Evolutionary conservation across 495 filamentous ascomycete genomes (phyloP), one percentile per base, ranked within the genome.

Genomic region (Geoglossum glabrum): DNA sequence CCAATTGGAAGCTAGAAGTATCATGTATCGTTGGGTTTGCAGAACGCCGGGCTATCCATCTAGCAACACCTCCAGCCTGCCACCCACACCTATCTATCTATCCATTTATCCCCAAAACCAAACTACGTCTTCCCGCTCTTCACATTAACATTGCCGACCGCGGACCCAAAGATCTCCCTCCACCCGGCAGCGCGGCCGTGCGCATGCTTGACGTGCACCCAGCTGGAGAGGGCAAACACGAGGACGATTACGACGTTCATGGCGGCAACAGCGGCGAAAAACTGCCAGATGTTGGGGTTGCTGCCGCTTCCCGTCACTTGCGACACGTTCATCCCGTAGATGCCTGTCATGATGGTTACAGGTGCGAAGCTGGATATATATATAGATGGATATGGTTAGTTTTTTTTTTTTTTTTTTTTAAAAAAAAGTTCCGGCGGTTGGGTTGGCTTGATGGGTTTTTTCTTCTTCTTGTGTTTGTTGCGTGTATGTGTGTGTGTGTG

Each of bases 301-400:
- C 58, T 52, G 40, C 25, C 40, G 25, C 23, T 45, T 15, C 63
- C 61, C 6, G 60, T 60, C 15, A 66, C 63, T 46, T 66, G 49
- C 0, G 61, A 58, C 15, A 66, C 64, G 40, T 66, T 66, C 64
- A 66, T 66, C 21, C 64, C 64, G 34, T 65, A 66, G 34, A 65
- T 38, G 31, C 63, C 63, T 8, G 59, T 55, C 17, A 66, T 60
- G 26, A 66, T 58, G 8, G 64, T 61, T n/a, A 66, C 38, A 15
- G 64, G 64, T 23, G 60, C 63, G 52, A 66, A 66, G 30, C 60
- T 65, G 17, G 7, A n/a, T 17, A n/a, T n/a, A n/a, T n/a, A 3
- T 47, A 3, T 4, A 47, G 51, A 55, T 17, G 51, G 51, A 3
- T 7, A 21, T 5, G 51, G 51, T 36, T 5, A 36, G 26, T 26